Percentiles rank a stretch among this genome's conserved stretches.
Evolutionary conservation across 441 rosid species (phyloP).

Genomic region (Populus hybrid): DNA sequence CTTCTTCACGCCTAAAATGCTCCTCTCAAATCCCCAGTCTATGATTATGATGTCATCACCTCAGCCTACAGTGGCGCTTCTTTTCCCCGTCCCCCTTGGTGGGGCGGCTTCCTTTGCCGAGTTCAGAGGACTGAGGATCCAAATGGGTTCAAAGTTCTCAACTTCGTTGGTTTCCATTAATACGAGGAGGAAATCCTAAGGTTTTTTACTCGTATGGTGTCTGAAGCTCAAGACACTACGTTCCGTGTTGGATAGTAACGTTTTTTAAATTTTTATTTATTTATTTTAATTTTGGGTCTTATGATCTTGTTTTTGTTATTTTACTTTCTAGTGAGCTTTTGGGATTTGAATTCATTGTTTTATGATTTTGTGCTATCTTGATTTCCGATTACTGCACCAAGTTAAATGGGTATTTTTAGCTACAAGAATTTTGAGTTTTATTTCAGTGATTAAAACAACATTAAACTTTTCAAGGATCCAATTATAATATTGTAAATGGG

Average conservation of each 20-base stretch:
- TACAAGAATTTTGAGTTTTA: background rate
- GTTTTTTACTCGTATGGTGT: conserved; percentile 35
- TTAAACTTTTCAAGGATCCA: background rate
- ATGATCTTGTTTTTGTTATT: background rate
- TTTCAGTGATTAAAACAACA: background rate
- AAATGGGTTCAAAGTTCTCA: conserved; percentile 21
- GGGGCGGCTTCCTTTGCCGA: conserved; percentile 30
- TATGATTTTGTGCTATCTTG: background rate
- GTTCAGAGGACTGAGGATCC: conserved; percentile 46
- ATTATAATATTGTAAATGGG: background rate
- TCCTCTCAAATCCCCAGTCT: conserved; percentile 22
- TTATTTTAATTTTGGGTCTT: background rate
- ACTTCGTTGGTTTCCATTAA: conserved; percentile 14
- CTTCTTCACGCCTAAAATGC: conserved; percentile 26
- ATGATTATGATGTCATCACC: background rate
- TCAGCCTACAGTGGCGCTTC: conserved; percentile 4
- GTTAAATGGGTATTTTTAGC: background rate
- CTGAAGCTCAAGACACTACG: conserved; percentile 65
- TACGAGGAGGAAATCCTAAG: conserved; percentile 27
- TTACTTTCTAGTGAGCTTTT: background rate
- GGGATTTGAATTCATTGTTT: background rate
- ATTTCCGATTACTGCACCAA: background rate
- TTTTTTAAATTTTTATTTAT: conserved; percentile 6
- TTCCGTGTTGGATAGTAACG: conserved; percentile 42
- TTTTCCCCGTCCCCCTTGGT: conserved; percentile 16